Evolutionary conservation across 2,329 filamentous ascomycete species (phyloP).

Genomic region (Metarhizium humberi): DNA sequence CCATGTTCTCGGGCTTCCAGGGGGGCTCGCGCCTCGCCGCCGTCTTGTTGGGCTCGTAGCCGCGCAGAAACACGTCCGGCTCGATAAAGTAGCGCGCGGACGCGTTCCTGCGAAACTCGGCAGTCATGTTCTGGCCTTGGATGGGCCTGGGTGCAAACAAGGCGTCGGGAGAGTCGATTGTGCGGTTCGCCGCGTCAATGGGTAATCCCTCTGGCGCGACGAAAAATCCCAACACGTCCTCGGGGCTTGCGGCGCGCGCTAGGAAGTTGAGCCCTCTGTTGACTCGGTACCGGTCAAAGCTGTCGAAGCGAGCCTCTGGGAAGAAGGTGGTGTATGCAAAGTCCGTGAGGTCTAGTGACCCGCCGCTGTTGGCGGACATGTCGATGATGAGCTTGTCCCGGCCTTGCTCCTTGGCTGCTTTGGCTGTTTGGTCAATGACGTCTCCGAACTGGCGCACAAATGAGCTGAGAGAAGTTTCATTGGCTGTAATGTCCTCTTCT

Average conservation of each 20-base stretch:
- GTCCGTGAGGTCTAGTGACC: conserved; percentile 35
- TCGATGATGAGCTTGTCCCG: conserved; percentile 51
- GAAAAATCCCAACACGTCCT: not conserved
- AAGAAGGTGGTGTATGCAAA: conserved; percentile 37
- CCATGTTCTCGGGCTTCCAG: conserved; percentile 30
- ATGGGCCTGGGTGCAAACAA: not conserved
- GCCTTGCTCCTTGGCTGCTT: conserved; percentile 19
- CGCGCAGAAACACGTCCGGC: not conserved
- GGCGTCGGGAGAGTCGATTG: not conserved
- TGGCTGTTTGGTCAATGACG: conserved; percentile 21
- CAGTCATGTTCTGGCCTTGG: not conserved
- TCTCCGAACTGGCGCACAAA: conserved; percentile 9
- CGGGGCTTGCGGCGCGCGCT: not conserved
- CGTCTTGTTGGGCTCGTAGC: not conserved
- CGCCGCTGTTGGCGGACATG: conserved; percentile 51
- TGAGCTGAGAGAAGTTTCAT: not conserved
- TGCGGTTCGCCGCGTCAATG: not conserved
- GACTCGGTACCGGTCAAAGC: conserved; percentile 4
- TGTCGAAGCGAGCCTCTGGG: conserved; percentile 11
- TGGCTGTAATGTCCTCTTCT: not conserved
- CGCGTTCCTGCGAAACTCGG: not conserved
- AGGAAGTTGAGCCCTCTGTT: conserved; percentile 1
- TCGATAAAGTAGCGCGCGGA: not conserved
- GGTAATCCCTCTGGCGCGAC: not conserved
- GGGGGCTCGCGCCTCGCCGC: conserved; percentile 2